Evolutionary conservation across 768 basidiomycete genomes (phyloP), one percentile per base, ranked within the genome.

Genomic region (Candolleomyces eurysporus): DNA sequence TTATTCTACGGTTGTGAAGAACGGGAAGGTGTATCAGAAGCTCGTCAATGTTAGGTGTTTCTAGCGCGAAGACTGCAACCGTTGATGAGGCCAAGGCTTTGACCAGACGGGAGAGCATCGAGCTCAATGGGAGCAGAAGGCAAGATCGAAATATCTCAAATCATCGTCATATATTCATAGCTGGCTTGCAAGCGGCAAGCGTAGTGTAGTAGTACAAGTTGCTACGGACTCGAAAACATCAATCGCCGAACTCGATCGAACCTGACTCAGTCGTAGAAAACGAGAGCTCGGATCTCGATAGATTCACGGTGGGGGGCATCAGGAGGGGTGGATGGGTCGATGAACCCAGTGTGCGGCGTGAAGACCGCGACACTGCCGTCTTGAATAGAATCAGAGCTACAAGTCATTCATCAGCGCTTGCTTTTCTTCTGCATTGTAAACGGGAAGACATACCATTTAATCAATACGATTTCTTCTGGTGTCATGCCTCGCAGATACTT

Each of bases 261-360:
- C 6, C 11, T 51, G 1, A 16, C 17, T 31, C 30, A 78, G 62
- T 85, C 82, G 65, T 87, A 85, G 66, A 87, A 89, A 17, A 87
- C 85, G 40, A 89, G 76, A 9, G 85, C 81, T 31, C 86, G 71
- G 21, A 89, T 64, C 71, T 89, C 87, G 54, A 88, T 87, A 0
- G 85, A 87, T 68, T 87, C 79, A 50, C 86, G 72, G 4, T 73
- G 68, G 5, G 80, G 82, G 0, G 82, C 75, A 49, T 75, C 82
- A 45, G 73, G 67, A 1, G 84, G 85, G 4, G 83, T 85, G 0
- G 74, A 73, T 2, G 82, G 79, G 61, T 88, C 86, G 32, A 75
- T 61, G 69, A 88, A 89, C 2, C 78, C 85, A n/a, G 83, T 84
- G 66, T 89, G 88, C 4, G 87, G 85, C 0, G 86, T 84, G 57